Base-by-base conservation (phyloP, 345 rosid genomes). In the Murraya paniculata region DNA sequence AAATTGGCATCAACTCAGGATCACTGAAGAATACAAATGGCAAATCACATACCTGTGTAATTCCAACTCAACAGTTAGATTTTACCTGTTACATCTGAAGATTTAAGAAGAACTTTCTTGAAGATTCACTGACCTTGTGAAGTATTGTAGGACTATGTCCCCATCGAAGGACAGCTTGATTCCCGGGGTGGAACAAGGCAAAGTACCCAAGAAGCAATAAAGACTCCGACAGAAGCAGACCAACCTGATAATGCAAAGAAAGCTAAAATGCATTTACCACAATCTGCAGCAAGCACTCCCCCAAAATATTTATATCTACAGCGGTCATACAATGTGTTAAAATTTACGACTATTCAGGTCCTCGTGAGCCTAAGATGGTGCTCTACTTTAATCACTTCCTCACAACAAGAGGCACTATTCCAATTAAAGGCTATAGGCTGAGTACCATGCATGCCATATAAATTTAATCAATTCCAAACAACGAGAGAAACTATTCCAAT, bases 101-200 rank as follows among this genome's bases (percentile, higher is more conserved):
- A 55, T 39, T 18, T 18, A 65, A 64, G 67, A 33, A 78, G 45
- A 9, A 53, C 5, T 30, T 16, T 31, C 33, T 38, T 0, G 39
- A 70, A 19, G 14, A 50, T 71, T 68, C 64, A 81, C 91, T 83
- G 67, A 89, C 96, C 94, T 92, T 90, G 83, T 92, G 96, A 78
- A 92, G 93, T 81, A 92, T 89, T 19, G 96, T 92, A 25, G 92
- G 93, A 81, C 94, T 87, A 76, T 90, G 90, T 73, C 94, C 92
- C 96, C 96, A 92, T 58, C 94, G 88, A 72, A 90, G 92, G 68
- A 92, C 94, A 31, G 91, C 96, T 82, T 90, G 96, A 85, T 90
- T 92, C 75, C 86, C 87, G 3, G 82, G 68, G 86, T 92, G 96
- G 82, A 92, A 90, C 84, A 92, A 81, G 30, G 94, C 86, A 78